Conservation (phyloP, 495 filamentous ascomycete genomes). For the Penicillium chermesinum region DNA sequence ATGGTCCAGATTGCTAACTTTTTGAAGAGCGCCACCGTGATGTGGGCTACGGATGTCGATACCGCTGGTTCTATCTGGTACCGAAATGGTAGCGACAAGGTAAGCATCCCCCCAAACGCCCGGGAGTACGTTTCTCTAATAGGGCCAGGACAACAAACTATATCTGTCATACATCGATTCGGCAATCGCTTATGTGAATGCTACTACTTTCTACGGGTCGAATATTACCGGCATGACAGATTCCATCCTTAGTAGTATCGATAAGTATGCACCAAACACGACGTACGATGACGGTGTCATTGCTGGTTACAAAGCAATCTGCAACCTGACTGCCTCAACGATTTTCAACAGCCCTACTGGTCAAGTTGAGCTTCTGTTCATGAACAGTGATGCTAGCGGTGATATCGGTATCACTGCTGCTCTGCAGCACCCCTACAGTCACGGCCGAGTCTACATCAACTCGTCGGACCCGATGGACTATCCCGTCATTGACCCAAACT, state of each 20-base stretch:
- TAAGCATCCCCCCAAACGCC: constrained; percentile 8
- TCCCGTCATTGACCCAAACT: constrained; percentile 35
- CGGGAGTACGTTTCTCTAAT: constrained; percentile 7
- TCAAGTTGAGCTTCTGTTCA: constrained; percentile 28
- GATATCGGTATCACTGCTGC: constrained; percentile 32
- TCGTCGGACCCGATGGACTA: constrained; percentile 30
- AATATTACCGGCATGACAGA: constrained; percentile 8
- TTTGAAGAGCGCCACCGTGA: constrained; percentile 28
- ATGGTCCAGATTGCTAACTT: constrained; percentile 1
- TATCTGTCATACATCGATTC: constrained; percentile 30
- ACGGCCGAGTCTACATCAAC: constrained; percentile 35
- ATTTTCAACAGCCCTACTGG: constrained; percentile 26
- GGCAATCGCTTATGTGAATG: constrained; percentile 30
- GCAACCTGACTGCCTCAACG: constrained; percentile 23
- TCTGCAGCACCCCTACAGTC: constrained; percentile 32
- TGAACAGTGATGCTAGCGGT: constrained; percentile 30
- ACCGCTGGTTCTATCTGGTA: constrained; percentile 28
- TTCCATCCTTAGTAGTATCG: constrained; percentile 18
- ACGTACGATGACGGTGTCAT: constrained; percentile 24
- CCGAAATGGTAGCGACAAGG: constrained; percentile 22
- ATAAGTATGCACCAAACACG: constrained; percentile 18
- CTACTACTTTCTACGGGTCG: constrained; percentile 19
- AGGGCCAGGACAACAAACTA: constrained; percentile 17
- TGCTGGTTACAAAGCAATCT: constrained; percentile 31
- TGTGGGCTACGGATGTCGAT: constrained; percentile 20